Base-by-base conservation (phyloP, 805 yeast genomes). In the Starmerella vitae region DNA sequence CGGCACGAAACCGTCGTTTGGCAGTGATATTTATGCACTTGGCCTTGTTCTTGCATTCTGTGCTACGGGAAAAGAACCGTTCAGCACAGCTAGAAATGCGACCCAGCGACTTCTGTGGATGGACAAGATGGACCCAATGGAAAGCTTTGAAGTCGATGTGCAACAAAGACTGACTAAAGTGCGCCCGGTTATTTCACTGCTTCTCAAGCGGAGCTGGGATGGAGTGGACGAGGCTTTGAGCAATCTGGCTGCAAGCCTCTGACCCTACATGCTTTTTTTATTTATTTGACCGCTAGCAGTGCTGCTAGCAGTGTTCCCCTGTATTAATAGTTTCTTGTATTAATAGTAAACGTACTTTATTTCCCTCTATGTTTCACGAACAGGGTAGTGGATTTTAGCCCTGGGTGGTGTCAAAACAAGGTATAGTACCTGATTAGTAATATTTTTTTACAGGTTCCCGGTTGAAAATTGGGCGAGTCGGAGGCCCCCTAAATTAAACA, bases 21-120 rank as follows among this genome's bases (percentile, higher is more conserved):
- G 43, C n/a, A 60, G 71, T 2, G 76, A 71, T 41, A 43, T 66
- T 8, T 71, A 59, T 46, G 64, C 74, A 12, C 61, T 61, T 3
- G 76, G 75, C 0, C 47, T 70, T 31, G 59, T 68, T 8, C 48
- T 71, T 8, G 47, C 71, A 25, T 58, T 61, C 36, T 65, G 69
- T 9, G 70, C 68, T 1, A 64, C 66, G 8, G 74, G 74, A 2
- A 49, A 52, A 14, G 59, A 60, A 41, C 75, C 76, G 1, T 71
- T 68, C 42, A 50, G 50, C 5, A 48, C 48, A 12, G 54, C 53
- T 15, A 57, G 53, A 44, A 53, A 50, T 37, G 44, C 52, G 32
- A 52, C 58, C 19, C 60, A 52, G 55, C 49, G 58, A 39, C 47
- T 50, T 17, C 36, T 49, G 43, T 53, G 60, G 59, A 53, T 52